These are phyloP conservation scores for Solanum paucissectum DNA, from an alignment of 257 asterid genomes.

Conservation along the genomic window DNA sequence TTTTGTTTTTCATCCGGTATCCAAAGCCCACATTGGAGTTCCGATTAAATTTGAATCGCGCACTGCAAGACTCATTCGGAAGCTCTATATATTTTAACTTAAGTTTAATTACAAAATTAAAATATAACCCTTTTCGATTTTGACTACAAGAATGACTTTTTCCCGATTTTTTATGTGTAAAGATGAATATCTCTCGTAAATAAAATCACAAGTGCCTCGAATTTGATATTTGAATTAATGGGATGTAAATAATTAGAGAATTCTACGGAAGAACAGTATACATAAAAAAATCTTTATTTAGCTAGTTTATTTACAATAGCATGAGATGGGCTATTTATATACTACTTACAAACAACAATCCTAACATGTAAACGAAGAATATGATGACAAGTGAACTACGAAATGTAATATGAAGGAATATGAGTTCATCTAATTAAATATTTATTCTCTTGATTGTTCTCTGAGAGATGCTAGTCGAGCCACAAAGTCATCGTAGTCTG, in stretches of 20 bases:
- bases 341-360: neutral
- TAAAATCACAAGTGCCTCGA: neutral
- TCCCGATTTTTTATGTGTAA: neutral
- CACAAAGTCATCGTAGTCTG: constrained; percentile 69
- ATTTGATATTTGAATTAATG: neutral
- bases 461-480: constrained; percentile 48
- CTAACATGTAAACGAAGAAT: neutral
- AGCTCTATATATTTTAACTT: no score
- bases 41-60: no score
- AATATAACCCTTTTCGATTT: neutral
- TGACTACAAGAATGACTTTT: neutral
- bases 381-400: neutral
- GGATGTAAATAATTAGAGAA: neutral
- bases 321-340: neutral
- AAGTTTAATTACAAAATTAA: neutral
- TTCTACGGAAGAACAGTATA: neutral
- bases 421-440: neutral
- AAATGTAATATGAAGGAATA: neutral
- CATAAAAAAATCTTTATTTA: neutral
- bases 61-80: no score
- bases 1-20: no score
- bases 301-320: neutral
- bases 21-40: no score
- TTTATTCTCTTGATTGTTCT: neutral
- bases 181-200: no score